These are phyloP conservation scores for Prunus mongolica DNA, from an alignment of 306 rosid species.

Conservation along the genomic window DNA sequence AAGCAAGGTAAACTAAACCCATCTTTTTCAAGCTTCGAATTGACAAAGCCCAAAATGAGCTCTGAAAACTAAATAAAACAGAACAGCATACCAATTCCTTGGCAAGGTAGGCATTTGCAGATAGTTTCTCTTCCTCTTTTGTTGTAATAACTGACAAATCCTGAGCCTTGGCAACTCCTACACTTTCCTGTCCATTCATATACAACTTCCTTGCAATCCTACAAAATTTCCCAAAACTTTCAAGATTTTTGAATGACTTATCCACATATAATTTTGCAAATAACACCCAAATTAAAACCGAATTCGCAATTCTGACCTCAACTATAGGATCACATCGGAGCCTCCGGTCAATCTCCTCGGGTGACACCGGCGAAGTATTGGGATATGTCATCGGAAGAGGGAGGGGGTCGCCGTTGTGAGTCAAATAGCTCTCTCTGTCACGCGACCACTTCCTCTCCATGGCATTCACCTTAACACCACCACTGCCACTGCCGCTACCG, in stretches of 20 bases:
- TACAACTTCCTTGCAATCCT: constrained; percentile 96
- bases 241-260: not conserved
- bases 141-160: constrained; percentile 67
- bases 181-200: constrained; percentile 98
- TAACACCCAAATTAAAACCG: not conserved
- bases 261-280: not conserved
- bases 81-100: constrained; percentile 73
- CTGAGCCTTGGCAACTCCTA: constrained; percentile 94
- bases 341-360: constrained; percentile 66
- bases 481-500: constrained; percentile 16
- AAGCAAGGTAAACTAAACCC: not conserved
- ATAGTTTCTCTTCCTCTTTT: constrained; percentile 65
- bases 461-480: constrained; percentile 51
- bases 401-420: constrained; percentile 58
- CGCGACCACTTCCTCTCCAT: constrained; percentile 79
- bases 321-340: constrained; percentile 67
- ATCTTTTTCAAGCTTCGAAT: not conserved
- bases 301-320: constrained; percentile 42
- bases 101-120: constrained; percentile 98
- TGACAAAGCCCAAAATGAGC: not conserved
- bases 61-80: not conserved
- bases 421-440: constrained; percentile 66
- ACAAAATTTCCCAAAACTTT: constrained; percentile 11
- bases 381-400: constrained; percentile 92
- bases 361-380: constrained; percentile 66